Percentiles rank a stretch among this genome's conserved stretches.
Conservation (phyloP, 805 yeast species). For the Teunomyces gatunensis region DNA sequence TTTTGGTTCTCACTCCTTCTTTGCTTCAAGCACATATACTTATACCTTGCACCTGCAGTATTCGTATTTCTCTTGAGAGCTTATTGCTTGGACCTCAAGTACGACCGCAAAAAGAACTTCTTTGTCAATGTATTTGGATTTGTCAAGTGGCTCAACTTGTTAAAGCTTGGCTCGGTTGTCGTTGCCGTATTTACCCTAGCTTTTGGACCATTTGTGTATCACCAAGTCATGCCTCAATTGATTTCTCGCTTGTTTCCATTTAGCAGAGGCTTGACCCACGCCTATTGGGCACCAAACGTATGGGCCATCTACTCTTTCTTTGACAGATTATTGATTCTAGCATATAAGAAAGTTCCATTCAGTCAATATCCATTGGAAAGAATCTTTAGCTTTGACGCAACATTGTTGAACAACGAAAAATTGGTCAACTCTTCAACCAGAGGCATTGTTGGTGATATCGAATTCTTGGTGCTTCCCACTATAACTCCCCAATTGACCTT, state of each 20-base stretch:
- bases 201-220: conserved; percentile 73
- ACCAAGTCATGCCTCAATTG: conserved; percentile 62
- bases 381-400: conserved; percentile 46
- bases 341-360: conserved; percentile 36
- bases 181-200: conserved; percentile 60
- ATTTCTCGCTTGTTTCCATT: conserved; percentile 81
- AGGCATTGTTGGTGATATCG: conserved; percentile 90
- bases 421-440: conserved; percentile 51
- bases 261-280: conserved; percentile 92
- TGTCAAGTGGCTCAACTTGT: conserved; percentile 54
- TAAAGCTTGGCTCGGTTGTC: conserved; percentile 64
- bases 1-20: conserved; percentile 69
- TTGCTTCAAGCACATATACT: conserved; percentile 92
- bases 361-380: conserved; percentile 26
- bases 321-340: conserved; percentile 65
- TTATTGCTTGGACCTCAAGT: conserved; percentile 56
- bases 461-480: conserved; percentile 75
- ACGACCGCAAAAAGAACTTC: conserved; percentile 20
- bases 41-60: conserved; percentile 92
- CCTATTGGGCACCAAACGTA: conserved; percentile 98
- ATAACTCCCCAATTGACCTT: conserved; percentile 78
- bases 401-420: conserved; percentile 30
- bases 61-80: conserved; percentile 73
- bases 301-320: conserved; percentile 92
- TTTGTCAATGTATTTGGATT: conserved; percentile 30